Evolutionary conservation across 2,329 filamentous ascomycete species (phyloP).

Genomic region (Sarocladium brachiariae): DNA sequence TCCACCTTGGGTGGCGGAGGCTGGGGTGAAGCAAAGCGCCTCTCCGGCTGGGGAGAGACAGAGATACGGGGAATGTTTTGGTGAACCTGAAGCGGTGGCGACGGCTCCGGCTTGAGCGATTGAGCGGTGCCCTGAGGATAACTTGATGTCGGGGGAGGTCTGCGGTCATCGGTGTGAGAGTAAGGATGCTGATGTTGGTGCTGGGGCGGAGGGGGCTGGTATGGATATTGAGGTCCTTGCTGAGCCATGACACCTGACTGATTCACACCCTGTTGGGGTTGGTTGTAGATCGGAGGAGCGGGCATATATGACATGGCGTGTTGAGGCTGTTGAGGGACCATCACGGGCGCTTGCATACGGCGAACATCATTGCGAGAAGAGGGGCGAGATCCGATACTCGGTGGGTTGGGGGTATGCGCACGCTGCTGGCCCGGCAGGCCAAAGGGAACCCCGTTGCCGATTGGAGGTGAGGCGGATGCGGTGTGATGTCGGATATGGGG

Average conservation of each 20-base stretch:
- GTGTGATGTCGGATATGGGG: slow-evolving; percentile 9
- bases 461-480: slow-evolving; percentile 56
- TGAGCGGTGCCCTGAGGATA: slow-evolving; percentile 54
- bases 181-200: slow-evolving; percentile 35
- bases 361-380: slow-evolving; percentile 36
- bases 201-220: slow-evolving; percentile 26
- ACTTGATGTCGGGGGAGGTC: slow-evolving; percentile 62
- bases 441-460: slow-evolving; percentile 69
- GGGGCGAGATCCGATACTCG: slow-evolving; percentile 47
- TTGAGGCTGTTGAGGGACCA: slow-evolving; percentile 54
- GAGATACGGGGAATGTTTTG: slow-evolving; percentile 43
- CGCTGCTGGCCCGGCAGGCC: slow-evolving; percentile 62
- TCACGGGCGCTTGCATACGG: slow-evolving; percentile 50
- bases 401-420: slow-evolving; percentile 76
- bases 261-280: slow-evolving; percentile 36
- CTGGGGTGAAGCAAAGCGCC: slow-evolving; percentile 42
- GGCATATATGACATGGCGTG: slow-evolving; percentile 74
- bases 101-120: slow-evolving; percentile 46
- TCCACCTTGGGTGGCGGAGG: slow-evolving; percentile 43
- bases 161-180: slow-evolving; percentile 67
- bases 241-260: slow-evolving; percentile 31
- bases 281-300: slow-evolving; percentile 77
- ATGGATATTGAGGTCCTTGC: slow-evolving; percentile 29
- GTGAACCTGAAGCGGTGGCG: slow-evolving; percentile 48
- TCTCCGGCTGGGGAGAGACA: slow-evolving; percentile 41